Percentiles rank a stretch among this genome's conserved stretches.
Evolutionary conservation across 2,329 filamentous ascomycete genomes (phyloP).

Genomic region (Fusarium sp.): DNA sequence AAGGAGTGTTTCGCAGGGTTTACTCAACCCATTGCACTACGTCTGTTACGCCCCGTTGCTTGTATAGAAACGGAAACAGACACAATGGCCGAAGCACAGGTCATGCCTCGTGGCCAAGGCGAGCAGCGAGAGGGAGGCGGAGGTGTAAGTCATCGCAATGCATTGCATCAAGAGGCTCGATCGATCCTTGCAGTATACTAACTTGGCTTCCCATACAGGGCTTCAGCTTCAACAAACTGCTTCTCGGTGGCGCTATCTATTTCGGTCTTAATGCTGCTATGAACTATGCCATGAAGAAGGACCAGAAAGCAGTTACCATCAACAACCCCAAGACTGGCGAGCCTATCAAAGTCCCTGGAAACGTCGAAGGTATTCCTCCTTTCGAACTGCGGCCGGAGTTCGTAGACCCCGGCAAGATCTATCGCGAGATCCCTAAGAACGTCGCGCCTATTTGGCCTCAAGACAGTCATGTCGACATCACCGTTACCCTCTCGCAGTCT

Average conservation of each 20-base stretch:
- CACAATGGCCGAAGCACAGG: slow-evolving; percentile 45
- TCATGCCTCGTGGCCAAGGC: slow-evolving; percentile 41
- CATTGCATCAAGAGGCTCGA: neutral
- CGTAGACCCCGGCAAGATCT: slow-evolving; percentile 65
- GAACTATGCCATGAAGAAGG: slow-evolving; percentile 63
- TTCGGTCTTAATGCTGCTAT: slow-evolving; percentile 69
- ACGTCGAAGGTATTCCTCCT: slow-evolving; percentile 68
- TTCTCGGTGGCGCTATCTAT: slow-evolving; percentile 66
- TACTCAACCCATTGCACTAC: slow-evolving; percentile 1
- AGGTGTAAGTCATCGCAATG: slow-evolving; percentile 44
- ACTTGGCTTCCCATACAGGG: slow-evolving; percentile 41
- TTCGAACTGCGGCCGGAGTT: slow-evolving; percentile 71
- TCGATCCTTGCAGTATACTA: slow-evolving; percentile 8
- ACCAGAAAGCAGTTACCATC: slow-evolving; percentile 59
- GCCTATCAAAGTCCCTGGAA: slow-evolving; percentile 63
- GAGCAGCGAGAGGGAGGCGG: slow-evolving; percentile 39
- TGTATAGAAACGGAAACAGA: slow-evolving; percentile 17
- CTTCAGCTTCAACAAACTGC: slow-evolving; percentile 58
- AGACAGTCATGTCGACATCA: slow-evolving; percentile 82
- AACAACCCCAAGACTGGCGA: slow-evolving; percentile 63
- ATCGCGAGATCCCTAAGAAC: slow-evolving; percentile 73
- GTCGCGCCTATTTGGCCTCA: slow-evolving; percentile 90
- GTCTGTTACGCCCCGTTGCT: slow-evolving; percentile 1
- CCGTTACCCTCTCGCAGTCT: slow-evolving; percentile 84
- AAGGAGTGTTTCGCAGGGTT: slow-evolving; percentile 14